These are phyloP conservation scores for Didymellaceae sp. DNA, from an alignment of 2,329 filamentous ascomycete genomes.

Conservation along the genomic window DNA sequence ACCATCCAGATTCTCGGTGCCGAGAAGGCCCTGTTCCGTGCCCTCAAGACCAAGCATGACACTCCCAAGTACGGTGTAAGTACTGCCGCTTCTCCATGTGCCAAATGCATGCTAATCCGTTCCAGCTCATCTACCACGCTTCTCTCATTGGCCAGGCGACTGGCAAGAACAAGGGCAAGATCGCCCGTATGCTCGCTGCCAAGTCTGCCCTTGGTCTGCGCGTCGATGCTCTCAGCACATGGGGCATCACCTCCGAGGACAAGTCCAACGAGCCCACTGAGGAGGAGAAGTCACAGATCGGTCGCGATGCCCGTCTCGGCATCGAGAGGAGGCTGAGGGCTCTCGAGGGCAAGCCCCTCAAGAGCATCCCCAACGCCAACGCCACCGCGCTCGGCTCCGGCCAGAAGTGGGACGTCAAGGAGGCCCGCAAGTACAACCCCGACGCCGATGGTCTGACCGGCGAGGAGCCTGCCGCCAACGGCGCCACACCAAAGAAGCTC, in stretches of 20 bases:
- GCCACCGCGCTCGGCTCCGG: constrained; percentile 50
- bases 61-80: constrained; percentile 88
- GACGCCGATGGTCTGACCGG: constrained; percentile 86
- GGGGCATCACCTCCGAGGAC: constrained; percentile 66
- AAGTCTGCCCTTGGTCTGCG: constrained; percentile 93
- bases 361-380: constrained; percentile 72
- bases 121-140: constrained; percentile 69
- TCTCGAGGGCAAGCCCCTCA: constrained; percentile 88
- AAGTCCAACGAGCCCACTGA: constrained; percentile 69
- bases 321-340: constrained; percentile 77
- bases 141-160: constrained; percentile 91
- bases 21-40: constrained; percentile 98
- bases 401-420: constrained; percentile 89
- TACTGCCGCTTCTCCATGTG: constrained; percentile 39
- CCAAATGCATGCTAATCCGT: not conserved
- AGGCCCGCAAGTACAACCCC: constrained; percentile 90
- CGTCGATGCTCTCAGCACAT: constrained; percentile 86
- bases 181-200: constrained; percentile 92
- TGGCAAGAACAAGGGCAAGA: constrained; percentile 99
- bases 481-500: constrained; percentile 50
- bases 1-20: constrained; percentile 98
- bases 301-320: constrained; percentile 72
- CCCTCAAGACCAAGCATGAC: constrained; percentile 98
- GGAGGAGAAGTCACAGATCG: constrained; percentile 84
- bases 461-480: constrained; percentile 67